Evolutionary conservation across 2,329 filamentous ascomycete species (phyloP).

Genomic region (Aspergillus fischeri): DNA sequence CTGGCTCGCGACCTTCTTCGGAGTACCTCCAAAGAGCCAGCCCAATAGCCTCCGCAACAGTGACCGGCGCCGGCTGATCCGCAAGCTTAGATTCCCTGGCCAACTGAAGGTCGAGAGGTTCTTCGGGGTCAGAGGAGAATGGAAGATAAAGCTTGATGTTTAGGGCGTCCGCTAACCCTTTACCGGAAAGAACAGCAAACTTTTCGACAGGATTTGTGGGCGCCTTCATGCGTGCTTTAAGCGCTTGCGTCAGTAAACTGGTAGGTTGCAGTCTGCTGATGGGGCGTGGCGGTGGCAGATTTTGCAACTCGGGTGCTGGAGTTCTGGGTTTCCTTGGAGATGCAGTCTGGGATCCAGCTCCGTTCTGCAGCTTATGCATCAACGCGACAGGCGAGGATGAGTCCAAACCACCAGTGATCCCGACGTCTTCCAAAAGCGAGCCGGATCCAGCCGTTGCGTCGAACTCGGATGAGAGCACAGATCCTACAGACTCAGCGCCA

Average conservation of each 20-base stretch:
- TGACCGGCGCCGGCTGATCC: constrained; percentile 45
- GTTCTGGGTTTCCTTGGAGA: constrained; percentile 52
- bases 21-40: constrained; percentile 59
- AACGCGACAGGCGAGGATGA: constrained; percentile 49
- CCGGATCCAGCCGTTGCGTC: constrained; percentile 53
- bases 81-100: constrained; percentile 53
- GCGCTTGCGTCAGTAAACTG: constrained; percentile 55
- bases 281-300: constrained; percentile 57
- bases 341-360: constrained; percentile 29
- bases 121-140: constrained; percentile 53
- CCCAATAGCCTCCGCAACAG: constrained; percentile 61
- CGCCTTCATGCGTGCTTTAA: constrained; percentile 54
- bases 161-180: constrained; percentile 56
- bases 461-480: constrained; percentile 51
- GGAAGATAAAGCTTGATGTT: constrained; percentile 62
- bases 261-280: constrained; percentile 56
- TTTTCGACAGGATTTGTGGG: constrained; percentile 59
- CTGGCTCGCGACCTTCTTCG: constrained; percentile 54
- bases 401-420: constrained; percentile 40
- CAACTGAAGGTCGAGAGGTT: constrained; percentile 57
- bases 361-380: constrained; percentile 37
- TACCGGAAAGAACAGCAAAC: constrained; percentile 58
- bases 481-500: constrained; percentile 46
- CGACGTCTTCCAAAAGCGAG: constrained; percentile 53
- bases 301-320: constrained; percentile 50